Percentiles rank a stretch among this genome's conserved stretches.
These are phyloP conservation scores for Chlamydomonas schloesseri DNA, from an alignment of 139 green algal species.

Conservation along the genomic window DNA sequence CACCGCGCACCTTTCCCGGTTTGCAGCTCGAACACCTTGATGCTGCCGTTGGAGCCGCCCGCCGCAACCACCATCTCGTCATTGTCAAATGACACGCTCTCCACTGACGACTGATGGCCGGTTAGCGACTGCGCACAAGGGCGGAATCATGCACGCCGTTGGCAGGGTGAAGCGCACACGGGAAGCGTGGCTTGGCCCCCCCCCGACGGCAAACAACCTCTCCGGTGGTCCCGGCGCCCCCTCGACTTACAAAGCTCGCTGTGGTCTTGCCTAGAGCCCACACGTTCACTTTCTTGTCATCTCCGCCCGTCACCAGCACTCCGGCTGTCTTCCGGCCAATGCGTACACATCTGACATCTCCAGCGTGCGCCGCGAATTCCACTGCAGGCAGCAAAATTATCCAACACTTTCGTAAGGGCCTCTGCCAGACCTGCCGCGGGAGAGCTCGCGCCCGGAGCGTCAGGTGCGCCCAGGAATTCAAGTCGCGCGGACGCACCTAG, in stretches of 20 bases:
- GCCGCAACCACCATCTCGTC: conserved; percentile 82
- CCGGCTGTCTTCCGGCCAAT: conserved; percentile 80
- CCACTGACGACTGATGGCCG: conserved; percentile 76
- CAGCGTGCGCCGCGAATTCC: conserved; percentile 84
- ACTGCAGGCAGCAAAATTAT: conserved; percentile 60
- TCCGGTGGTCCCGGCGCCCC: no score
- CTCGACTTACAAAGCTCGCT: conserved; percentile 60
- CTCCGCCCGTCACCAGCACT: conserved; percentile 87
- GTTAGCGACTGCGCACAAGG: conserved; percentile 67
- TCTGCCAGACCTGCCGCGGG: no score
- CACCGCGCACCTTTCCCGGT: conserved; percentile 70
- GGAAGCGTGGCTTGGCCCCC: no score
- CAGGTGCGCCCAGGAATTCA: neutral
- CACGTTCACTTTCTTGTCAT: conserved; percentile 92
- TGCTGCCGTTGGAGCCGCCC: conserved; percentile 71
- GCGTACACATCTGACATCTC: conserved; percentile 81
- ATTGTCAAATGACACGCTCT: conserved; percentile 84
- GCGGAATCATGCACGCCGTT: no score
- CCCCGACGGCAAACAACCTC: no score
- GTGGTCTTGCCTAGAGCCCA: conserved; percentile 83
- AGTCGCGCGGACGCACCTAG: conserved; percentile 31
- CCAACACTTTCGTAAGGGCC: no score
- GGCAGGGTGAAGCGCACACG: no score
- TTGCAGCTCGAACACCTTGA: conserved; percentile 90
- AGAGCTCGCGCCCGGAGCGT: no score